Evolutionary conservation across 106 monocot genomes (phyloP), one percentile per base, ranked within the genome.

Genomic region (Iris macrosiphon): DNA sequence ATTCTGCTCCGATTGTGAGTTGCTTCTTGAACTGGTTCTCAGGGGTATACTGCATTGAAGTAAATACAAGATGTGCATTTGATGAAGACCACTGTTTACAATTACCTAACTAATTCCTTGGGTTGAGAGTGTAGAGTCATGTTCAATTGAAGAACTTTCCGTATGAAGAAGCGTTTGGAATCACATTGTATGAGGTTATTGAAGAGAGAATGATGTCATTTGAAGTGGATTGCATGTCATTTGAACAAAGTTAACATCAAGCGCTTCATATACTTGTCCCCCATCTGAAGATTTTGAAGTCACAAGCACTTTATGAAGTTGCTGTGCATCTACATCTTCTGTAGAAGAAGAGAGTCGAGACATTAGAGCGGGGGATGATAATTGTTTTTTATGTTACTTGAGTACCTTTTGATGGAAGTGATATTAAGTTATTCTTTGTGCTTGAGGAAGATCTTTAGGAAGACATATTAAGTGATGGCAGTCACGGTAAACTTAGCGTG

Each of bases 21-120:
- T 79, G 25, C 72, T 71, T 75, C 34, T 85, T 82, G 65, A 70
- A 67, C 68, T 85, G 74, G 58, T 82, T 85, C 75, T 69, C 81
- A 73, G 64, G 80, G 67, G 45, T 79, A 70, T 74, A 63, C 73
- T 68, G 64, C 49, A 69, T 84, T 84, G 71, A 84, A 80, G 89
- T 76, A 71, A 89, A 63, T 75, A 74, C 73, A 77, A 74, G 89
- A 65, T 63, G 51, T 78, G 65, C 72, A 76, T 70, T 76, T 84
- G 78, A 46, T 80, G 81, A 81, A 81, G 81, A 66, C 39, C 62
- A 51, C 68, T 58, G 49, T 69, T 70, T 72, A 54, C 32, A 45
- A 57, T 65, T 76, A 57, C 61, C 66, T 80, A 78, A 70, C 57
- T 40, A 64, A 62, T 77, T 74, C 57, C 59, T 70, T 77, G 72